Conservation (phyloP, 1,284 basidiomycete genomes). For the Puccinia novopanici region DNA sequence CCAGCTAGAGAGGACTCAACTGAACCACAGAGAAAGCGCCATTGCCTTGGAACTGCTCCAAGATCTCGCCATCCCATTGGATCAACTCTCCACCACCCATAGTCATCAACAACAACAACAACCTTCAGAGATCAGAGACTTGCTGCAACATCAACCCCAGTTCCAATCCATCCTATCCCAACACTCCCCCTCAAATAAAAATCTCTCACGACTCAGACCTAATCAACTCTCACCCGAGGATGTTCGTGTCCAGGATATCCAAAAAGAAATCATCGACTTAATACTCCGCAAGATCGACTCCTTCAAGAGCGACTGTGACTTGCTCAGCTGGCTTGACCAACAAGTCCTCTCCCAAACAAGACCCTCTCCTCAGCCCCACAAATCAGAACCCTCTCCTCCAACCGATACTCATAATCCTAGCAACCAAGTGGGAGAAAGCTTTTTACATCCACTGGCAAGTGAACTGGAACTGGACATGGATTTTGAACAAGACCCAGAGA, state of each 20-base stretch:
- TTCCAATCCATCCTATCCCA: slow-evolving; percentile 29
- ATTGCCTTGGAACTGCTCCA: slow-evolving; percentile 33
- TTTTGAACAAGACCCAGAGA: slow-evolving; percentile 8
- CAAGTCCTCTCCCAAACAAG: slow-evolving; percentile 15
- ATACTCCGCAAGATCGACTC: slow-evolving; percentile 27
- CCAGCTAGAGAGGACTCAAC: slow-evolving; percentile 24
- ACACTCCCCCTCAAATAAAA: slow-evolving; percentile 8
- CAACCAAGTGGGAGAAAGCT: background rate
- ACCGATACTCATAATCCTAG: too few species aligned
- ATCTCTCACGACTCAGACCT: slow-evolving; percentile 18
- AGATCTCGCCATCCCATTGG: slow-evolving; percentile 40
- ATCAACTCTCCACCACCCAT: slow-evolving; percentile 10
- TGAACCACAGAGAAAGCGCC: slow-evolving; percentile 33
- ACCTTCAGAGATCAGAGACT: slow-evolving; percentile 1
- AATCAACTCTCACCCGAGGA: slow-evolving; percentile 24
- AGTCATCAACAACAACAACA: background rate
- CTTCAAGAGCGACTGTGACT: slow-evolving; percentile 13
- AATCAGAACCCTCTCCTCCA: background rate
- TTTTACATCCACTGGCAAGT: background rate
- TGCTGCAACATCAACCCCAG: slow-evolving; percentile 10
- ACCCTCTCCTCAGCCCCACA: background rate
- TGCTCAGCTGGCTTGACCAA: slow-evolving; percentile 31
- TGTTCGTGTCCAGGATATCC: slow-evolving; percentile 30
- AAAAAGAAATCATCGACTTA: slow-evolving; percentile 38
- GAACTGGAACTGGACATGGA: background rate